Conservation (phyloP, 2,329 filamentous ascomycete species). For the Cladobotryum protrusum region DNA sequence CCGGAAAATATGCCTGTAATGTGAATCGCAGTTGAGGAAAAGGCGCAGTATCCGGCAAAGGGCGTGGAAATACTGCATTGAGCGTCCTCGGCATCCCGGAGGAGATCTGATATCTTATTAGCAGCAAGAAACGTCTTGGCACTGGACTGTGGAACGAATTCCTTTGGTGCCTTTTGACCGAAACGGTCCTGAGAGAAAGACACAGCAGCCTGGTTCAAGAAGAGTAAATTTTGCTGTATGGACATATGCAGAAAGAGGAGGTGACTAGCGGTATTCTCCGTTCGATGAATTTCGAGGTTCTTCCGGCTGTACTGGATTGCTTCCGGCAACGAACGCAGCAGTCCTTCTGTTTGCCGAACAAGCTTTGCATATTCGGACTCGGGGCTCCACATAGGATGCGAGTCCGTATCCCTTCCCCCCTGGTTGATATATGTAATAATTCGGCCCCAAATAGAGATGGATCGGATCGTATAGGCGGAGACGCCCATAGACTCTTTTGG, state of each 20-base stretch:
- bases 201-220: slow-evolving; percentile 82
- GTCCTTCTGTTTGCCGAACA: slow-evolving; percentile 62
- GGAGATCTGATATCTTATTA: slow-evolving; percentile 75
- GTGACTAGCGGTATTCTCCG: slow-evolving; percentile 80
- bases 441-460: slow-evolving; percentile 82
- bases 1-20: slow-evolving; percentile 87
- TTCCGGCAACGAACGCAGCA: slow-evolving; percentile 63
- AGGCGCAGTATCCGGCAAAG: slow-evolving; percentile 91
- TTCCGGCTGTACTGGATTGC: slow-evolving; percentile 69
- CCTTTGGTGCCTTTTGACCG: slow-evolving; percentile 64
- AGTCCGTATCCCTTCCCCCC: slow-evolving; percentile 74
- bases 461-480: slow-evolving; percentile 79
- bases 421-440: slow-evolving; percentile 88
- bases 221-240: slow-evolving; percentile 82
- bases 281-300: slow-evolving; percentile 78
- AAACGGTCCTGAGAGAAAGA: slow-evolving; percentile 60
- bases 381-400: slow-evolving; percentile 71
- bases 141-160: slow-evolving; percentile 71
- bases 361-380: slow-evolving; percentile 72
- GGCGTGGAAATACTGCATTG: slow-evolving; percentile 74
- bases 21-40: slow-evolving; percentile 89
- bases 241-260: slow-evolving; percentile 89
- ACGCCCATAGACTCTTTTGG: slow-evolving; percentile 87
- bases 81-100: slow-evolving; percentile 67
- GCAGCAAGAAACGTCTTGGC: slow-evolving; percentile 76